Conservation (phyloP, 2,329 filamentous ascomycete genomes). For the Monascus ruber region DNA sequence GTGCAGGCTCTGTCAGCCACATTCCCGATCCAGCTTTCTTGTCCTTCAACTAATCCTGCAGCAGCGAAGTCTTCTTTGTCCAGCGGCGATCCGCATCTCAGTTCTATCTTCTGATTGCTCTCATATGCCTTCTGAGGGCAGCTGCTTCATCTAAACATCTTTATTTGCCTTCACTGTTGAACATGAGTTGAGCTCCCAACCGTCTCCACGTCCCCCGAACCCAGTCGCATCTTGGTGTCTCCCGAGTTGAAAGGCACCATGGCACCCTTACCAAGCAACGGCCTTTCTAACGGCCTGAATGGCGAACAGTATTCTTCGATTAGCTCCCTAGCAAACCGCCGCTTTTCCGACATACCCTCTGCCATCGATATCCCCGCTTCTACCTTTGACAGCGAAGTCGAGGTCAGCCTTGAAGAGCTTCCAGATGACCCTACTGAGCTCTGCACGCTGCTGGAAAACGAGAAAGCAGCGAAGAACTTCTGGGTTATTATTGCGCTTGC, state of each 20-base stretch:
- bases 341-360: slow-evolving; percentile 52
- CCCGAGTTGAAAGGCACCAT: slow-evolving; percentile 25
- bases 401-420: slow-evolving; percentile 83
- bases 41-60: too few relatives aligned
- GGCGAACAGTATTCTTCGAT: slow-evolving; percentile 25
- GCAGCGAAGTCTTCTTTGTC: too few relatives aligned
- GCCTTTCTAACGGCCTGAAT: slow-evolving; percentile 42
- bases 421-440: slow-evolving; percentile 91
- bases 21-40: too few relatives aligned
- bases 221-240: slow-evolving; percentile 7
- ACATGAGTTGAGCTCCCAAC: slow-evolving; percentile 19
- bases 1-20: slow-evolving; percentile 4
- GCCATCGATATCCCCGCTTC: slow-evolving; percentile 55
- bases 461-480: slow-evolving; percentile 78
- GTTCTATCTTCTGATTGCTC: too few relatives aligned
- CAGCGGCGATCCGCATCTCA: too few relatives aligned
- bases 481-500: slow-evolving; percentile 98
- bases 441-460: slow-evolving; percentile 88
- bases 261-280: slow-evolving; percentile 38
- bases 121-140: too few relatives aligned
- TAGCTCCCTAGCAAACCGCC: slow-evolving; percentile 27
- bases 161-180: slow-evolving; percentile 4
- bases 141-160: too few relatives aligned
- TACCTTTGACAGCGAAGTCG: slow-evolving; percentile 58
- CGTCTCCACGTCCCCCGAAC: not conserved